Conservation (phyloP, 352 stramenopile species). For the Phytophthora vignae region DNA sequence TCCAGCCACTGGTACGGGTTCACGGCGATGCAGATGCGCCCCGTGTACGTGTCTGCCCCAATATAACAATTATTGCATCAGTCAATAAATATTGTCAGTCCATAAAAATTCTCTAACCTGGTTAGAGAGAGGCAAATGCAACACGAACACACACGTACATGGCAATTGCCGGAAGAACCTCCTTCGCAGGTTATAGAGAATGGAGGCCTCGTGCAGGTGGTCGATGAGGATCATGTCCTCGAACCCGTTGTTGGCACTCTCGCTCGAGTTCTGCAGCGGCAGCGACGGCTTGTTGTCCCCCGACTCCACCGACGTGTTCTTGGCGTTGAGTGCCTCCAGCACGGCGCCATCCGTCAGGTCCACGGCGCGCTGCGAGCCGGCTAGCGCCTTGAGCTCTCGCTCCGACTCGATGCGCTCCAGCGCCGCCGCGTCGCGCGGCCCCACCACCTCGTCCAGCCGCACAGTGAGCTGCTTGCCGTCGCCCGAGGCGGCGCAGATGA, state of each 20-base stretch:
- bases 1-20: conserved; percentile 91
- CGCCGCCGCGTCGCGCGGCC: conserved; percentile 49
- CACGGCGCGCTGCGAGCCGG: conserved; percentile 62
- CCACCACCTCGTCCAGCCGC: conserved; percentile 72
- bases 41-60: conserved; percentile 80
- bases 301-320: conserved; percentile 66
- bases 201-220: conserved; percentile 87
- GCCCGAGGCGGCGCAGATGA: conserved; percentile 60
- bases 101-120: background rate
- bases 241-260: conserved; percentile 65
- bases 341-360: conserved; percentile 63
- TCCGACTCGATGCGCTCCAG: conserved; percentile 54
- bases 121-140: conserved; percentile 7
- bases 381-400: conserved; percentile 58
- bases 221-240: conserved; percentile 92
- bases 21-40: conserved; percentile 89
- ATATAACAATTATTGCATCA: conserved; percentile 3
- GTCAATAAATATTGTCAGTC: conserved; percentile 15
- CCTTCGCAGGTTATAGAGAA: conserved; percentile 84
- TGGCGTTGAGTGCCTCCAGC: conserved; percentile 65
- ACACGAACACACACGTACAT: conserved; percentile 52
- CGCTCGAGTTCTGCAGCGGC: conserved; percentile 75
- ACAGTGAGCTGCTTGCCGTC: conserved; percentile 64
- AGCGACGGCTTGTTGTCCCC: conserved; percentile 48
- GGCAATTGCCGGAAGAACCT: conserved; percentile 82